phyloP scores from a whole-genome alignment of 2,329 filamentous ascomycete genomes.

The Aspergillus aculeatus region DNA sequence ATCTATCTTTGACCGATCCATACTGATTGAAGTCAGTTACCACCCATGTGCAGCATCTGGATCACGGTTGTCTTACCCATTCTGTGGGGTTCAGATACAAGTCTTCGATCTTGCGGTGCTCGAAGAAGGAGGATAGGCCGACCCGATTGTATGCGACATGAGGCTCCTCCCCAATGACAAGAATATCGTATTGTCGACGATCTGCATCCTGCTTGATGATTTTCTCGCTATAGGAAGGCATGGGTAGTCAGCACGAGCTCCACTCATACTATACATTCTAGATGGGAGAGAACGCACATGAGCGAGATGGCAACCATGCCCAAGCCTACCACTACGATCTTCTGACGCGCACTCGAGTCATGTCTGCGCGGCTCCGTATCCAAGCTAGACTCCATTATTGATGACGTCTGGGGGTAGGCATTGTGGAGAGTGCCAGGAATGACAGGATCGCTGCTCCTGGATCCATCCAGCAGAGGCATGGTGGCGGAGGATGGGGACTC shows the following conservation, averaged over 20 bases:
- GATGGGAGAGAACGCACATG: slow-evolving; percentile 61
- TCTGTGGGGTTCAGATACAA: slow-evolving; percentile 82
- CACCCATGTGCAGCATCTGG: background rate
- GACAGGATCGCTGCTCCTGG: slow-evolving; percentile 24
- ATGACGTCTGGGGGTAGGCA: slow-evolving; percentile 7
- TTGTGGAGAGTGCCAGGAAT: slow-evolving; percentile 22
- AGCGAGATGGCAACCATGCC: slow-evolving; percentile 91
- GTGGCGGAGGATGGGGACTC: slow-evolving; percentile 1
- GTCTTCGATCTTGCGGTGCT: slow-evolving; percentile 79
- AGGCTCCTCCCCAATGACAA: slow-evolving; percentile 83
- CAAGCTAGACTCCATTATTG: slow-evolving; percentile 6
- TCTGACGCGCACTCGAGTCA: slow-evolving; percentile 48
- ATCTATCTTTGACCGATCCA: slow-evolving; percentile 62
- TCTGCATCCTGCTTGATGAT: slow-evolving; percentile 79
- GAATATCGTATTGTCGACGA: slow-evolving; percentile 71
- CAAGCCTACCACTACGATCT: slow-evolving; percentile 77
- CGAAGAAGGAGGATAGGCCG: slow-evolving; percentile 84
- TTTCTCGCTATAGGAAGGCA: slow-evolving; percentile 65
- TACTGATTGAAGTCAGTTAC: slow-evolving; percentile 53
- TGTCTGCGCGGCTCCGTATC: slow-evolving; percentile 3
- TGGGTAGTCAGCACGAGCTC: background rate
- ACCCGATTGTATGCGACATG: slow-evolving; percentile 91
- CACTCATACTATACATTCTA: background rate
- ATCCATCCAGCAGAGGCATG: slow-evolving; percentile 34
- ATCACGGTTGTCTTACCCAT: slow-evolving; percentile 59